Evolutionary conservation across 495 filamentous ascomycete genomes (phyloP), one percentile per base, ranked within the genome.

Genomic region (Penicillium steckii): DNA sequence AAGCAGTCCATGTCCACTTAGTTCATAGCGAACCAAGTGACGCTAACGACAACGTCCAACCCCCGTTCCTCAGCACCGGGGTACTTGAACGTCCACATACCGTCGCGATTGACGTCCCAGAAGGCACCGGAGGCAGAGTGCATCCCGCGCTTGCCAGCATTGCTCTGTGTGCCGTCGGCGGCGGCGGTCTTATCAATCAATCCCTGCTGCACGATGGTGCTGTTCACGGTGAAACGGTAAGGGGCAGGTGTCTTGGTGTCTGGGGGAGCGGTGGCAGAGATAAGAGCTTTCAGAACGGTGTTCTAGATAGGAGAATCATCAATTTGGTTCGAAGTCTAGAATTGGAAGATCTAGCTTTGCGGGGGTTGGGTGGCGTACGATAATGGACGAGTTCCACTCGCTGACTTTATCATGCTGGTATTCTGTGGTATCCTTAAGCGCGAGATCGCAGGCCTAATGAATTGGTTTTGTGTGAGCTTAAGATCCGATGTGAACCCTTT

Each of bases 81-180:
- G 67, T 89, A 96, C 76, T 98, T 97, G 77, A 85, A 95, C 65
- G 85, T 96, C 90, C 90, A 98, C 88, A 95, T 96, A 46, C 94
- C 94, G 63, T 98, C 94, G 50, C 85, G 90, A 77, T 95, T 92
- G 62, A 94, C 90, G 66, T 97, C 93, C 94, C 94, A 98, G 77
- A 88, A 98, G 2, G 91, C 95, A 33, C 90, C 94, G 1, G 87
- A 89, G 13, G 94, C 94, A 54, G 85, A 89, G 78, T 98, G 94
- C 94, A 98, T 96, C 35, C 94, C 94, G 45, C 93, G 82, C 52
- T 91, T 84, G 37, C 91, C 92, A 22, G 82, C 83, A 66, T 87
- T 76, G 64, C 56, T 64, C 53, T 62, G 65, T 10, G 61, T 55
- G 45, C 71, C 68, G 32, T 67, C 66, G 1, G 66, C 67, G 4